These are phyloP conservation scores for Didymella pomorum DNA, from an alignment of 2,329 filamentous ascomycete genomes.

Conservation along the genomic window DNA sequence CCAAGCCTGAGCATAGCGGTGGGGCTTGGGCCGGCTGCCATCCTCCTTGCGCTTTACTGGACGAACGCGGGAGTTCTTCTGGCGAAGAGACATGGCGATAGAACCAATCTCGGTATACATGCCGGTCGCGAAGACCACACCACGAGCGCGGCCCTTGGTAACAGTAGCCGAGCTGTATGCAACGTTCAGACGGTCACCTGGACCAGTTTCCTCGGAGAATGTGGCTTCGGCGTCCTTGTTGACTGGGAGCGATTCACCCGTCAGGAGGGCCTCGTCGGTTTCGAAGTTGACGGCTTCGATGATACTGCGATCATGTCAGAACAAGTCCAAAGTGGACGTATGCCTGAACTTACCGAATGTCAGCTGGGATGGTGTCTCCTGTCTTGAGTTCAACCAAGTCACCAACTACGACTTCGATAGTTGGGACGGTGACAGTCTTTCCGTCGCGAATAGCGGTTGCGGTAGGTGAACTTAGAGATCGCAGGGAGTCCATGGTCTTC, in stretches of 20 bases:
- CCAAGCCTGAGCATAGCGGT: constrained; percentile 57
- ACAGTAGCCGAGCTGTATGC: constrained; percentile 74
- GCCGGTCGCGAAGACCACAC: constrained; percentile 71
- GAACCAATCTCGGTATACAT: constrained; percentile 77
- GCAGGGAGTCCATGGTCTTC: constrained; percentile 58
- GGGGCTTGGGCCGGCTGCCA: constrained; percentile 38
- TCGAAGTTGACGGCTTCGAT: constrained; percentile 75
- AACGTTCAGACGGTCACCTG: constrained; percentile 74
- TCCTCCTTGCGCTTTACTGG: constrained; percentile 52
- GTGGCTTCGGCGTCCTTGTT: constrained; percentile 66
- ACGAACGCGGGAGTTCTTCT: constrained; percentile 51
- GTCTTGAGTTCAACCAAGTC: constrained; percentile 69
- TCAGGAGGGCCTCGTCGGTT: constrained; percentile 75
- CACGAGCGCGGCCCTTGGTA: constrained; percentile 72
- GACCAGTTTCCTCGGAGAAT: constrained; percentile 63
- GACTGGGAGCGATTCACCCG: constrained; percentile 73
- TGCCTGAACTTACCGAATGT: constrained; percentile 58
- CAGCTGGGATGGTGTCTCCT: constrained; percentile 74
- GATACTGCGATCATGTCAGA: constrained; percentile 39
- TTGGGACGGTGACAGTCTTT: constrained; percentile 59
- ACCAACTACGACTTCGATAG: constrained; percentile 69
- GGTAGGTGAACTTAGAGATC: constrained; percentile 56
- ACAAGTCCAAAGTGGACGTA: fast-evolving
- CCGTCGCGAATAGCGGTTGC: constrained; percentile 61
- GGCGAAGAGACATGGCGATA: constrained; percentile 72